Base-by-base conservation (phyloP, 345 rosid genomes). In the Euclidium syriacum region DNA sequence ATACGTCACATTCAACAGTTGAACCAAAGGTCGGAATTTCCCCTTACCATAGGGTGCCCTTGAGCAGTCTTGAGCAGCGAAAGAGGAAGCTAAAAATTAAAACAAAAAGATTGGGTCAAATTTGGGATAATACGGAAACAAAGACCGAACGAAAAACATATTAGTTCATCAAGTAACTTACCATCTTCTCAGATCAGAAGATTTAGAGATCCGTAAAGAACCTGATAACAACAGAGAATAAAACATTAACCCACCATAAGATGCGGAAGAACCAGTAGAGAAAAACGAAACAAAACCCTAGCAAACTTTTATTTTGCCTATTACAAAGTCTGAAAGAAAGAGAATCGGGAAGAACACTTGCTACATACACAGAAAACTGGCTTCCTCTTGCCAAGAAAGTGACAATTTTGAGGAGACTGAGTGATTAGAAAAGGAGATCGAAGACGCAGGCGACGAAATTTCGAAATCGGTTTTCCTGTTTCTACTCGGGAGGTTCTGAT, bases 11-110 rank as follows among this genome's bases (percentile, higher is more conserved):
- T n/a, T n/a, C n/a, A 32, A 55, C 41, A 25, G 3, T 20, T 34
- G 14, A 72, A 35, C 2, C 16, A 51, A 51, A 3, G 16, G 48
- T 26, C 3, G 27, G 19, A 60, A 17, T 5, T 47, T 7, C 1
- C 0, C 1, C 46, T 38, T 14, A 67, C 77, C 77, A 73, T 73
- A 17, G 69, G 77, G 41, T 73, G 73, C 42, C 78, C 73, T 67
- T 75, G 67, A 56, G 68, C 76, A 26, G 71, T 62, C 51, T 68
- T 67, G 49, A 71, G 73, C 19, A 77, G 54, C 6, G 72, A 48
- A 49, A 73, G 58, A 24, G 73, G 64, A 40, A 68, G 66, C 76
- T 72, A 38, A 15, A 48, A 18, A 46, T 36, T 4, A 4, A 33
- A 43, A 43, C 22, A 16, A 57, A 34, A 15, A 51, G 16, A 33